Evolutionary conservation across 1,284 basidiomycete species (phyloP).

Genomic region (Mycena citricolor): DNA sequence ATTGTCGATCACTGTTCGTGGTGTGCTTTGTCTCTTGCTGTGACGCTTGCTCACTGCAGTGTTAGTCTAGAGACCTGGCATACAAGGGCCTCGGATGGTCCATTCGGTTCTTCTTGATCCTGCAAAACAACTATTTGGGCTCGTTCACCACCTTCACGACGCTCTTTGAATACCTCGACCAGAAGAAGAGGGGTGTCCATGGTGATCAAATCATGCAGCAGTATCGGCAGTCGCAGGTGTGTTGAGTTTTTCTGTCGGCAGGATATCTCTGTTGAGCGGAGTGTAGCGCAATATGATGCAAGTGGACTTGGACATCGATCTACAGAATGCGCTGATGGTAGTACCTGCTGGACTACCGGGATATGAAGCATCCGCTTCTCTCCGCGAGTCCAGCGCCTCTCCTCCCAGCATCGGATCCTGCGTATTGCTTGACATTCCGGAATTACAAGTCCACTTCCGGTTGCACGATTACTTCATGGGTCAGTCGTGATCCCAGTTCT

Average conservation of each 20-base stretch:
- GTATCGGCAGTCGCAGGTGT: conserved; percentile 72
- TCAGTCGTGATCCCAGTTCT: conserved; percentile 34
- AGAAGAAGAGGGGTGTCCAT: conserved; percentile 54
- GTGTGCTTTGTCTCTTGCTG: conserved; percentile 10
- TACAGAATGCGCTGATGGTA: conserved; percentile 57
- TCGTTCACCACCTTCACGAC: conserved; percentile 90
- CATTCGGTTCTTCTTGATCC: conserved; percentile 80
- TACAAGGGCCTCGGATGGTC: conserved; percentile 85
- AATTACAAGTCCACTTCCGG: conserved; percentile 74
- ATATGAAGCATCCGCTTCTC: conserved; percentile 44
- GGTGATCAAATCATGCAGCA: conserved; percentile 83
- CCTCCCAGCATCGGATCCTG: conserved; percentile 49
- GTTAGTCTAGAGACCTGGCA: conserved; percentile 51
- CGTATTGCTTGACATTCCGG: conserved; percentile 59
- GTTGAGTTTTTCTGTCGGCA: background rate
- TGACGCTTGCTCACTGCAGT: conserved; percentile 7
- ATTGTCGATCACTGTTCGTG: conserved; percentile 66
- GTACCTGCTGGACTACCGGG: conserved; percentile 78
- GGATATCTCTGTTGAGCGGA: conserved; percentile 3
- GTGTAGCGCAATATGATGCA: conserved; percentile 78
- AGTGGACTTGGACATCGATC: conserved; percentile 60
- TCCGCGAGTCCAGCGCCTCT: conserved; percentile 24
- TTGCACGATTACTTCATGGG: conserved; percentile 88
- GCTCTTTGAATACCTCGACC: conserved; percentile 78
- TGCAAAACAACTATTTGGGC: conserved; percentile 92